These are phyloP conservation scores for Madurella mycetomatis DNA, from an alignment of 2,329 filamentous ascomycete genomes.

Conservation along the genomic window DNA sequence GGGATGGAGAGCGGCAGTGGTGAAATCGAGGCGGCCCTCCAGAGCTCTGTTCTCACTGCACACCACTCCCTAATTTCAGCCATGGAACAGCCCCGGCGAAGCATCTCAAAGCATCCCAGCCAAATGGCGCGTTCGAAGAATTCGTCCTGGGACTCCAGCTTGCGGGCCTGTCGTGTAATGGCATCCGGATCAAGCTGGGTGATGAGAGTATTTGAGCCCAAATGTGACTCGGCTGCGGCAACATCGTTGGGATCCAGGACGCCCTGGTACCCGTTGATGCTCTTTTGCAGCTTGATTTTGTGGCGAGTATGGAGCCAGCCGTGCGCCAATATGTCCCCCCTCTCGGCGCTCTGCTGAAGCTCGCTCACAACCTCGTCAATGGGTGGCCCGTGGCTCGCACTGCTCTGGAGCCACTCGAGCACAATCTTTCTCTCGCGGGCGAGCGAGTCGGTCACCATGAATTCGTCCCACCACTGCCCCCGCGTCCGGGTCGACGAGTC, in stretches of 20 bases:
- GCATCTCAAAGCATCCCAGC: slow-evolving; percentile 89
- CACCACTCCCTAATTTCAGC: slow-evolving; percentile 80
- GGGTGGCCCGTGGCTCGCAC: slow-evolving; percentile 64
- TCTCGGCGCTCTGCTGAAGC: slow-evolving; percentile 69
- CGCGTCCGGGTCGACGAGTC: slow-evolving; percentile 26
- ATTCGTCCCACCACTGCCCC: slow-evolving; percentile 59
- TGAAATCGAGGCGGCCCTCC: slow-evolving; percentile 80
- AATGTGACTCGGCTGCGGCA: slow-evolving; percentile 51
- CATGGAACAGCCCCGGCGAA: slow-evolving; percentile 75
- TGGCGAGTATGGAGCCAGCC: slow-evolving; percentile 92
- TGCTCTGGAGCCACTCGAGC: slow-evolving; percentile 80
- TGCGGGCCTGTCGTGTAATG: slow-evolving; percentile 69
- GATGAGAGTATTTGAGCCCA: slow-evolving; percentile 59
- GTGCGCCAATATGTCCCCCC: slow-evolving; percentile 76
- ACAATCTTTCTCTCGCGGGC: slow-evolving; percentile 76
- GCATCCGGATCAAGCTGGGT: slow-evolving; percentile 93
- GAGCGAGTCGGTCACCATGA: slow-evolving; percentile 65
- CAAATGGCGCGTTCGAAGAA: slow-evolving; percentile 88
- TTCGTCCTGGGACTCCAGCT: slow-evolving; percentile 75
- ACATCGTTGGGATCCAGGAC: slow-evolving; percentile 60
- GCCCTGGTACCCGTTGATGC: slow-evolving; percentile 63
- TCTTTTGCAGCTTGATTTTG: slow-evolving; percentile 85
- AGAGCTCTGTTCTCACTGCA: slow-evolving; percentile 76
- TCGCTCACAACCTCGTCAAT: slow-evolving; percentile 73
- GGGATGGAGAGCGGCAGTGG: slow-evolving; percentile 58